A percentile compares a stretch with the other conserved stretches of the same genome.
Evolutionary conservation across 1,284 basidiomycete genomes (phyloP).

Genomic region (Sanghuangporus weigelae): DNA sequence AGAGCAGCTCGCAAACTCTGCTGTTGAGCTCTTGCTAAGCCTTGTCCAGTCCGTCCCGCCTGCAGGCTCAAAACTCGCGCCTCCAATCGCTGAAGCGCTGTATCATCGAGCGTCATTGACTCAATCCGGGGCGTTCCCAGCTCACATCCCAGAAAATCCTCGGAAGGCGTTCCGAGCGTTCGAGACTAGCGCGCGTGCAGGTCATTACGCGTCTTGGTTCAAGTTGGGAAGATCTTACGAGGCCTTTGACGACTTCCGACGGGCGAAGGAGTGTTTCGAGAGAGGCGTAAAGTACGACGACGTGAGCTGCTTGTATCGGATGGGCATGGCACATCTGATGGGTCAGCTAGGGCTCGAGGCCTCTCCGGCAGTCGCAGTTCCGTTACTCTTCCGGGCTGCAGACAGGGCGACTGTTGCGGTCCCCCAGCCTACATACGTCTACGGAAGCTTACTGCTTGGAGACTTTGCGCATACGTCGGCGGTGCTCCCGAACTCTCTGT

Average conservation of each 20-base stretch:
- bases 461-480: constrained; percentile 48
- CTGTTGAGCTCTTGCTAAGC: constrained; percentile 57
- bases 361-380: constrained; percentile 54
- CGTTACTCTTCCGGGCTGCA: constrained; percentile 75
- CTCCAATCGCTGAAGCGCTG: constrained; percentile 64
- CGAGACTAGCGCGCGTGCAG: constrained; percentile 71
- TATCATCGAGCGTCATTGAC: constrained; percentile 71
- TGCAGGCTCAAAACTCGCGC: constrained; percentile 32
- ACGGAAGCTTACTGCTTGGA: constrained; percentile 76
- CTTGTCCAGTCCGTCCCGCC: constrained; percentile 34
- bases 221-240: constrained; percentile 88
- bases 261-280: constrained; percentile 81
- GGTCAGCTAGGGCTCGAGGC: constrained; percentile 73
- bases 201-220: constrained; percentile 80
- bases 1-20: constrained; percentile 56
- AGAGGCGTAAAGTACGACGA: constrained; percentile 70
- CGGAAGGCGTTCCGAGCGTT: constrained; percentile 84
- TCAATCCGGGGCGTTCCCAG: constrained; percentile 62
- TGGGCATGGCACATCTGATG: constrained; percentile 88
- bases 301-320: constrained; percentile 74
- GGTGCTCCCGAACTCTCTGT: constrained; percentile 33
- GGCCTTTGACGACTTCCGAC: constrained; percentile 65
- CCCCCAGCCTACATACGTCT: constrained; percentile 85
- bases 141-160: constrained; percentile 59
- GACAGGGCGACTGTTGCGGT: constrained; percentile 65